phyloP scores from a whole-genome alignment of 1,284 basidiomycete species.

The Papiliotrema flavescens region DNA sequence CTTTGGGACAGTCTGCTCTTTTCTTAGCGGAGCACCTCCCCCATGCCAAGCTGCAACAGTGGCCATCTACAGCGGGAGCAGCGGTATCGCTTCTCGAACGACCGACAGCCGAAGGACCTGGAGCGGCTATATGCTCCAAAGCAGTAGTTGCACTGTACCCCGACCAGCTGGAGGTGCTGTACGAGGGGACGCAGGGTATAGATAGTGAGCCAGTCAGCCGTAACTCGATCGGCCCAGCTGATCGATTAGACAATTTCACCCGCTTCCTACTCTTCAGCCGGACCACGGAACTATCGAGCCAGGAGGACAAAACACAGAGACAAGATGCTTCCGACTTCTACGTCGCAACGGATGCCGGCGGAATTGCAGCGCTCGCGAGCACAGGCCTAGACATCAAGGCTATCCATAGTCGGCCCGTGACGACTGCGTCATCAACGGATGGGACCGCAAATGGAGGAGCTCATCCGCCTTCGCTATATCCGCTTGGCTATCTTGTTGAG shows the following conservation, averaged over 20 bases:
- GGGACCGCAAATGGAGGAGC: no score
- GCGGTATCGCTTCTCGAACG: constrained; percentile 29
- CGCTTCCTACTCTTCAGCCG: constrained; percentile 23
- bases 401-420: no score
- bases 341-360: no score
- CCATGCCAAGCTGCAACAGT: constrained; percentile 22
- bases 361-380: no score
- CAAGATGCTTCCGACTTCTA: no score
- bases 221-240: background rate
- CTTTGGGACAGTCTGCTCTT: constrained; percentile 42
- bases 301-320: no score
- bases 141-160: constrained; percentile 25
- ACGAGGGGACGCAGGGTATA: constrained; percentile 41
- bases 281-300: no score
- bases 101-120: constrained; percentile 12
- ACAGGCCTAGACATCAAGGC: no score
- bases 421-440: no score
- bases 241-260: constrained; percentile 42
- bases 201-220: constrained; percentile 42
- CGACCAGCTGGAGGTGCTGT: constrained; percentile 31
- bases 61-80: constrained; percentile 42
- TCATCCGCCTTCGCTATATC: no score
- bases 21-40: constrained; percentile 37
- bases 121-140: constrained; percentile 45
- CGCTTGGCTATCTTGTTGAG: no score